Evolutionary conservation across 2,329 filamentous ascomycete species (phyloP).

Genomic region (Diplodia sapinea): DNA sequence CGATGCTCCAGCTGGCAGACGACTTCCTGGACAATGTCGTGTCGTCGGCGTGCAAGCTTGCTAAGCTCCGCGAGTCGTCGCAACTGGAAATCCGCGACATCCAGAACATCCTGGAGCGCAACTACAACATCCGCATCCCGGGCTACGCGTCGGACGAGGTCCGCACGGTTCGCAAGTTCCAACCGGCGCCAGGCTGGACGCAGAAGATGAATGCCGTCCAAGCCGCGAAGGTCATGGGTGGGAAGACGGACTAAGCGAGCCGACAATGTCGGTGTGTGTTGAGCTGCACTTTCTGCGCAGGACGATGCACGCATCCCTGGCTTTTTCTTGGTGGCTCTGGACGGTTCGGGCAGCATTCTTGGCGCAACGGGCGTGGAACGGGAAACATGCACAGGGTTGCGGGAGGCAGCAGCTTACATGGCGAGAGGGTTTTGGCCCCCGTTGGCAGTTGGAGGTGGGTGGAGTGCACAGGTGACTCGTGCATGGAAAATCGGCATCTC

Average conservation of each 20-base stretch:
- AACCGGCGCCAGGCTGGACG: slow-evolving; percentile 87
- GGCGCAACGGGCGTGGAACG: not conserved
- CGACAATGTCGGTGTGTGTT: slow-evolving; percentile 20
- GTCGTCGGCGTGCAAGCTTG: slow-evolving; percentile 83
- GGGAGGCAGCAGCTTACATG: slow-evolving; percentile 8
- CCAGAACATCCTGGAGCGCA: slow-evolving; percentile 62
- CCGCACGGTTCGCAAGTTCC: slow-evolving; percentile 89
- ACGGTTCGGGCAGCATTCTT: slow-evolving; percentile 4
- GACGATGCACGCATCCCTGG: not conserved
- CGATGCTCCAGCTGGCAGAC: slow-evolving; percentile 83
- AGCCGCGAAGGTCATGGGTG: slow-evolving; percentile 77
- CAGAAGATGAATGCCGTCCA: slow-evolving; percentile 97
- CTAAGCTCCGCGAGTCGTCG: slow-evolving; percentile 89
- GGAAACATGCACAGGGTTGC: not conserved
- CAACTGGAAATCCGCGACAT: slow-evolving; percentile 80
- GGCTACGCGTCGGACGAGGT: slow-evolving; percentile 95
- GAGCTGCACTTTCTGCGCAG: not conserved
- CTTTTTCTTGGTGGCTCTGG: not conserved
- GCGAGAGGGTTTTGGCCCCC: slow-evolving; percentile 16
- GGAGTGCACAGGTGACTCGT: slow-evolving; percentile 25
- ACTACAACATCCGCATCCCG: slow-evolving; percentile 80
- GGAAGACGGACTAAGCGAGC: slow-evolving; percentile 45
- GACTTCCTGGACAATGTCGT: slow-evolving; percentile 94
- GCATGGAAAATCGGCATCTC: slow-evolving; percentile 28
- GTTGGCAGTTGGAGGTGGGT: not conserved